Base-by-base conservation (phyloP, 441 rosid species). In the Mallotus japonicus region DNA sequence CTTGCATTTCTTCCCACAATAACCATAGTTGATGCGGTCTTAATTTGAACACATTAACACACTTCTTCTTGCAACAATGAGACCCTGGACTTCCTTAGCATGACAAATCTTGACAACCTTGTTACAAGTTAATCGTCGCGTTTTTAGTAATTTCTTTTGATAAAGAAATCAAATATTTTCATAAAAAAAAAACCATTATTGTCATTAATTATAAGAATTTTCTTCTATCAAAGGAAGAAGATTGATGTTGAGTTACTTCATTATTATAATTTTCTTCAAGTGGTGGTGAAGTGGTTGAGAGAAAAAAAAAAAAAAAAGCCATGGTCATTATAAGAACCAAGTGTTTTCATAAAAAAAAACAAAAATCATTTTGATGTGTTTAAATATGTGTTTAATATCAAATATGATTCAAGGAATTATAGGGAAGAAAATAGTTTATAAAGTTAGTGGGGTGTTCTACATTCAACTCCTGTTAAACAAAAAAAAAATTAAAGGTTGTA, bases 1-100 rank as follows among this genome's bases (percentile, higher is more conserved):
- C 65, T 69, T 84, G 81, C 87, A 84, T n/a, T 71, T 75, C 76
- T 79, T 73, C 16, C 83, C 82, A 49, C 87, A 84, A 57, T 59
- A 55, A 11, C 85, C 87, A 34, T 81, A 81, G 65, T 79, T 81
- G 14, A 53, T 20, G 0, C 77, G 61, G 34, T 81, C 85, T n/a
- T n/a, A n/a, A n/a, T 0, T 50, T 49, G 8, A 40, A 60, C 73
- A 75, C 79, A 58, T 73, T 57, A 0, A 49, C 76, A 8, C 58
- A 66, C 72, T 53, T 53, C 66, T 73, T 81, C 40, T 75, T 73
- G 80, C 87, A 84, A 32, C 2, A 24, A 24, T 24, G 2, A 24
- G 28, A 3, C 4, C 1, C 40, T 34, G 40, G 40, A 34, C 40
- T 34, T 34, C 40, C 79, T 79, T 80, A 2, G 32, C 67, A 3